Evolutionary conservation across 176 grass and related monocot genomes (phyloP), one percentile per base, ranked within the genome.

Genomic region (Canna indica): DNA sequence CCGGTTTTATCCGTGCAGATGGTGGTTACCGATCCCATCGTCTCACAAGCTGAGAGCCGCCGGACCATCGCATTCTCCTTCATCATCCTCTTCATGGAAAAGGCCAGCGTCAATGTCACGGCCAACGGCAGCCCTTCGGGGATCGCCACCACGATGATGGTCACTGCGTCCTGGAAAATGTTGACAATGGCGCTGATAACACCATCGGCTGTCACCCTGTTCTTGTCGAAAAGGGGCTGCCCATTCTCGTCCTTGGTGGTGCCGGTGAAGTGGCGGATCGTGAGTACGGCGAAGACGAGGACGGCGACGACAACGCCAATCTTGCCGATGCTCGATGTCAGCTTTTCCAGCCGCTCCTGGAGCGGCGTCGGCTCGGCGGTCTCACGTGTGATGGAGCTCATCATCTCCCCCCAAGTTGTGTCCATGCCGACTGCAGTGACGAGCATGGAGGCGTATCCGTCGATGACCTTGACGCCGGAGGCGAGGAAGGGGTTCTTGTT

Each of bases 61-160:
- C 91, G 85, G 22, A 96, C 91, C 69, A 91, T 74, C 5, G 91
- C 91, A 50, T 91, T 75, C 42, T 96, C 91, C 78, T 73, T 86
- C 34, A 96, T 89, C 91, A 96, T 96, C 71, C 91, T 41, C 65
- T 91, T 91, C 91, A 96, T 96, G 27, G 91, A 96, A 77, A 91
- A 96, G 0, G 91, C 91, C 1, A 96, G 80, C 15, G 88, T 96
- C 0, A 96, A 85, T 3, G 88, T 96, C 1, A 96, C 91, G 0
- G 91, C 91, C 30, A 96, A 74, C 24, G 91, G 91, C 30, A 96
- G 77, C 0, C 91, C 91, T 48, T 96, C 91, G 0, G 91, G 91
- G 5, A 96, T 96, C 0, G 91, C 91, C 34, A 96, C 91, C 5
- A 96, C 91, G 59, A 95, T 91, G 76, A 96, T 91, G 26, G 91